Evolutionary conservation across 441 rosid species (phyloP), one percentile per base, ranked within the genome.

Genomic region (Pelargonium cotyledonis): DNA sequence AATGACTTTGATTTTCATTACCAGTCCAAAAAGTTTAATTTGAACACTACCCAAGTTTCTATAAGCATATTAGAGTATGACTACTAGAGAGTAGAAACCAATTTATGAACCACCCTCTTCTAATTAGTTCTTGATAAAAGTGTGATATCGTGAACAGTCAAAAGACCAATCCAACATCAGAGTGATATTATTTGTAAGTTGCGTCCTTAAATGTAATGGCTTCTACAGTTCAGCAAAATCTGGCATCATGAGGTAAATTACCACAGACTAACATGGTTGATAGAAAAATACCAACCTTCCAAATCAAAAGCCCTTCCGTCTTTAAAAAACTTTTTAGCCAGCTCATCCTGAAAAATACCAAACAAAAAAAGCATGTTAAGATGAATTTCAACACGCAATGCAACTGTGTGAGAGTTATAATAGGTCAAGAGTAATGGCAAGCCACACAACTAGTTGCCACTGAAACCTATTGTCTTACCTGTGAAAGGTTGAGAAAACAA

Each of bases 241-340:
- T 8, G 62, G 46, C 14, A 26, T 51, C 29, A 21, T 63, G 12
- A 46, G 14, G 15, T 65, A 65, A 68, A 21, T 12, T 40, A 26
- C 64, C 44, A 63, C 63, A 55, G 58, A 53, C 46, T 43, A 38
- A 62, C 19, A 63, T 58, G 65, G 41, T 19, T 14, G 63, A 69
- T 15, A 57, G 67, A 31, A 70, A 65, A 31, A 23, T 46, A 60
- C 78, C 73, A 62, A 92, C 98, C 98, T 86, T 90, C 92, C 83
- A 90, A 71, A 82, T 90, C 95, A 70, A 93, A 85, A 72, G 81
- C 69, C 73, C 92, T 88, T 80, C 91, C 86, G 38, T 90, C 98
- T 66, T 88, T 85, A 75, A 89, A 93, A 80, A 93, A 93, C 55
- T 83, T 89, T 74, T 73, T 68, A 19, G 79, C 74, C 23, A 90